phyloP scores from a whole-genome alignment of 371 early-diverging fungal species.

The Paraphysoderma sedebokerense region DNA sequence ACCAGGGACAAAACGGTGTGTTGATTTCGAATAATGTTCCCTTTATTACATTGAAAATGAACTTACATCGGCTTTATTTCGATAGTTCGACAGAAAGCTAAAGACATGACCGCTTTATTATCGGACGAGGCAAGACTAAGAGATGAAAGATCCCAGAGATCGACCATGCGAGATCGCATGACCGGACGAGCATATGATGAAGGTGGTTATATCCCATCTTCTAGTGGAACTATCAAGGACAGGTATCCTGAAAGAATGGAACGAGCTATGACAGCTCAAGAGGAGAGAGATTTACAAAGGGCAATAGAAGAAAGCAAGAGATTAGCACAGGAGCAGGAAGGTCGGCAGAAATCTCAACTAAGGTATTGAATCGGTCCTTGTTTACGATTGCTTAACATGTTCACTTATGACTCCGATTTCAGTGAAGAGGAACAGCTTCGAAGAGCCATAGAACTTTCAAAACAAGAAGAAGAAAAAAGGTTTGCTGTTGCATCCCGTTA shows the following conservation, averaged over 20 bases:
- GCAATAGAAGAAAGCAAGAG: slow-evolving; percentile 26
- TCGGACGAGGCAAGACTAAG: slow-evolving; percentile 58
- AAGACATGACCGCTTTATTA: slow-evolving; percentile 68
- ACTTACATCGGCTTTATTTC: not conserved
- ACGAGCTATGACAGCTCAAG: slow-evolving; percentile 7
- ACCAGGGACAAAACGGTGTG: slow-evolving; percentile 67
- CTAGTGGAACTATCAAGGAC: slow-evolving; percentile 7
- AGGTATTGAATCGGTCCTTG: not conserved
- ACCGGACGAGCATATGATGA: slow-evolving; percentile 6
- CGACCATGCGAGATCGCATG: slow-evolving; percentile 45
- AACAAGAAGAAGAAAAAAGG: slow-evolving; percentile 1
- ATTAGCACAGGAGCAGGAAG: slow-evolving; percentile 36
- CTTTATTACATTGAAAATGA: not conserved
- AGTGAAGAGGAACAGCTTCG: slow-evolving; percentile 2
- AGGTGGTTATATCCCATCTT: slow-evolving; percentile 3
- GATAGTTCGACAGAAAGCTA: slow-evolving; percentile 83
- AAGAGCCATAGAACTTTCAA: slow-evolving; percentile 1
- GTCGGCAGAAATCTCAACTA: slow-evolving; percentile 3
- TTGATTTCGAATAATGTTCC: not conserved
- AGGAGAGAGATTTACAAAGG: slow-evolving; percentile 23
- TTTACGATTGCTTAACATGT: not conserved
- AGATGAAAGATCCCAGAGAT: slow-evolving; percentile 48
- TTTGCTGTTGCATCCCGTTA: not conserved
- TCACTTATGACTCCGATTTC: not conserved
- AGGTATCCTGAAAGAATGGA: not conserved